phyloP scores from a whole-genome alignment of 768 basidiomycete genomes.

The Amanita pseudoporphyria region DNA sequence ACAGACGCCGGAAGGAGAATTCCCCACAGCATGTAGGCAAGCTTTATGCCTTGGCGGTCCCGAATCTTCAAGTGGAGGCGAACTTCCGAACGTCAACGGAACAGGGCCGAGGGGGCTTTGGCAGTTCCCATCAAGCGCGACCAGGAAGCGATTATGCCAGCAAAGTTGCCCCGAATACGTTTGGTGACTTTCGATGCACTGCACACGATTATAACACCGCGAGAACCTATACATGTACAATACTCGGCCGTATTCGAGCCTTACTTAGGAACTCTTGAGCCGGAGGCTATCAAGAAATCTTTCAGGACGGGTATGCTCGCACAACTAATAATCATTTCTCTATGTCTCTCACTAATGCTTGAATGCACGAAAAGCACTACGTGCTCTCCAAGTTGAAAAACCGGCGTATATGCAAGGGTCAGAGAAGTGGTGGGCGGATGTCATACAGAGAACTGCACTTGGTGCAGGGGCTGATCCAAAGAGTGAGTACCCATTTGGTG shows the following conservation, averaged over 20 bases:
- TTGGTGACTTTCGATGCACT: conserved; percentile 75
- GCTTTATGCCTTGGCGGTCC: not conserved
- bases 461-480: conserved; percentile 60
- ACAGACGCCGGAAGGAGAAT: conserved; percentile 2
- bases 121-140: not conserved
- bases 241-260: conserved; percentile 60
- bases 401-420: conserved; percentile 51
- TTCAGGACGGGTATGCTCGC: conserved; percentile 45
- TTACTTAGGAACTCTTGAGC: conserved; percentile 51
- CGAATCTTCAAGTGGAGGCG: not conserved
- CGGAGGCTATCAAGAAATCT: conserved; percentile 40
- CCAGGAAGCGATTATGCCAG: conserved; percentile 2
- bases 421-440: conserved; percentile 67
- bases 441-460: conserved; percentile 63
- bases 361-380: conserved; percentile 24
- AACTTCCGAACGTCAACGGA: not conserved
- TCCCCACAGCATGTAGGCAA: conserved; percentile 9
- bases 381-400: conserved; percentile 40
- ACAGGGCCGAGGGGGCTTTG: too few relatives aligned
- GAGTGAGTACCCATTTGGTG: conserved; percentile 25
- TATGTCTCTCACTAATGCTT: too few relatives aligned
- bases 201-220: conserved; percentile 65
- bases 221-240: conserved; percentile 55
- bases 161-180: conserved; percentile 34
- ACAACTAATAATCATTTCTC: not conserved